phyloP scores from a whole-genome alignment of 495 filamentous ascomycete genomes.

The Neurospora sp. region DNA sequence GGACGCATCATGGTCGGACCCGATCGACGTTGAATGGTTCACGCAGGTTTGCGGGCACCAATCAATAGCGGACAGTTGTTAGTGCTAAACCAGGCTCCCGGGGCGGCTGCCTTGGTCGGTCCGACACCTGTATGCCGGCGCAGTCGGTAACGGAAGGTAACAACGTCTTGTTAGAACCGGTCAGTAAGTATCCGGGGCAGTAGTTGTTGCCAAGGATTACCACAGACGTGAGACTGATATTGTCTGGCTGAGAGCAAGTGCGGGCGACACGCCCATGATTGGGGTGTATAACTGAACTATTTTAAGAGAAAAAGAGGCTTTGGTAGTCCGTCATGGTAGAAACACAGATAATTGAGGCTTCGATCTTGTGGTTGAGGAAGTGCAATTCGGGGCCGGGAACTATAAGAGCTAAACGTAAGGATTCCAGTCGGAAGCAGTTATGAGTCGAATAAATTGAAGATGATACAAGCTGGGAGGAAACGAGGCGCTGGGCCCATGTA shows the following conservation, averaged over 20 bases:
- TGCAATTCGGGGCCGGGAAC: neutral
- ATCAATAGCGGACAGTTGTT: constrained; percentile 1
- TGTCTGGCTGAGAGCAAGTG: neutral
- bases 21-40: neutral
- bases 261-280: neutral
- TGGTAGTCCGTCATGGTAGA: neutral
- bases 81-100: neutral
- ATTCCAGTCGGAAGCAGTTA: neutral
- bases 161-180: neutral
- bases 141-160: neutral
- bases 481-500: neutral
- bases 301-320: neutral
- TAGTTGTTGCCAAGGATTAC: neutral
- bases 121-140: neutral
- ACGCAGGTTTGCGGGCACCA: constrained; percentile 10
- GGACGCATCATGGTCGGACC: neutral
- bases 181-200: neutral
- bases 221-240: neutral
- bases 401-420: neutral
- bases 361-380: neutral
- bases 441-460: neutral
- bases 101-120: neutral
- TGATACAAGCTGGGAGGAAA: neutral
- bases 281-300: neutral
- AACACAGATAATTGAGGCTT: neutral